These are phyloP conservation scores for Hyaloperonospora brassicae DNA, from an alignment of 352 stramenopile species.

Conservation along the genomic window DNA sequence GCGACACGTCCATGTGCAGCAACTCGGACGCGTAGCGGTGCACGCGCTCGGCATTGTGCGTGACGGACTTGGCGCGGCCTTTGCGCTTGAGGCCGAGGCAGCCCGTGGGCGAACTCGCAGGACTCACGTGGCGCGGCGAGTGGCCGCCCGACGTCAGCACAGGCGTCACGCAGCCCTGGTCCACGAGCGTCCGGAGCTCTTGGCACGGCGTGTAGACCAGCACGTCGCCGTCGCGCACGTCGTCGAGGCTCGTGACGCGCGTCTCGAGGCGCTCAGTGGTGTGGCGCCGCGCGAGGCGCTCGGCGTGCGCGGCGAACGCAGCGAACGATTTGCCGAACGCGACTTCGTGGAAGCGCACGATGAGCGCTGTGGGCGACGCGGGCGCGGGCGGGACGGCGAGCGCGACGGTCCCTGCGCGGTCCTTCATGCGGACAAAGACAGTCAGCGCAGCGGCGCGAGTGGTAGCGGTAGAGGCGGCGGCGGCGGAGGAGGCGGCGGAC, in stretches of 20 bases:
- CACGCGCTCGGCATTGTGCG: constrained; percentile 56
- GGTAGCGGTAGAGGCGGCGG: constrained; percentile 41
- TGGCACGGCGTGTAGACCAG: constrained; percentile 69
- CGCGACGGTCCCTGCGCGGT: constrained; percentile 48
- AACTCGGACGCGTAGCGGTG: constrained; percentile 59
- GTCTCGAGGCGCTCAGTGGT: constrained; percentile 28
- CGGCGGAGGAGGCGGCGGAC: constrained; percentile 4
- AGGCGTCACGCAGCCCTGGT: constrained; percentile 65
- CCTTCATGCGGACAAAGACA: constrained; percentile 68
- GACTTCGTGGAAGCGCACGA: constrained; percentile 61
- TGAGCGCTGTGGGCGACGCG: constrained; percentile 35
- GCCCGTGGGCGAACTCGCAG: constrained; percentile 30
- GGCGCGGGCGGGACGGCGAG: constrained; percentile 40
- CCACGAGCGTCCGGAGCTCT: constrained; percentile 58
- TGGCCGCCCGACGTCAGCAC: constrained; percentile 21
- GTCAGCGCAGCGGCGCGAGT: constrained; percentile 22
- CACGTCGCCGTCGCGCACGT: constrained; percentile 49
- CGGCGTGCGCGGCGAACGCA: constrained; percentile 41
- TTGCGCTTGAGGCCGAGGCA: constrained; percentile 54
- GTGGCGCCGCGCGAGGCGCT: constrained; percentile 37
- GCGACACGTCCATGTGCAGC: constrained; percentile 63
- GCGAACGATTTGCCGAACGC: constrained; percentile 68
- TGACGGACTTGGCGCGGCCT: constrained; percentile 54
- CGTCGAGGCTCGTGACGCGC: constrained; percentile 31
- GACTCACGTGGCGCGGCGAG: constrained; percentile 13